Base-by-base conservation (phyloP, 2,329 filamentous ascomycete species). In the Colletotrichum euphorbiae region DNA sequence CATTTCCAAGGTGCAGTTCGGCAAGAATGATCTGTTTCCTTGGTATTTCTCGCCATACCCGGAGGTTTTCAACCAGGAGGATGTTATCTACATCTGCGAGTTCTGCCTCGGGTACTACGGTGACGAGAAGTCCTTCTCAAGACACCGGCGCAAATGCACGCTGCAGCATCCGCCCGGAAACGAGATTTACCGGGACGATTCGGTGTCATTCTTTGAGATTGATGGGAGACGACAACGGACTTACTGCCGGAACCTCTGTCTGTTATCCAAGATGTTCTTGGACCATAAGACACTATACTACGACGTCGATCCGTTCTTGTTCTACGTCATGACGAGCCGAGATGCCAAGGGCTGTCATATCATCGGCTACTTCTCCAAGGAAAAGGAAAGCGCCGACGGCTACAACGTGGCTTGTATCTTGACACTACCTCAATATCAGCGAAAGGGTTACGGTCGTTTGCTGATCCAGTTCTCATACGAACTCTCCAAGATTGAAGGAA, bases 41-140 rank as follows among this genome's bases (percentile, higher is more conserved):
- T 99, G 96, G 96, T 99, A 99, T 79, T 99, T 99, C 82, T 97
- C 94, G 5, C 96, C 96, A 0, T 99, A 99, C 75, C 96, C 96
- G 0, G 92, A 97, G 75, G 85, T 90, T 2, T 98, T 97, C 77
- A 91, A 91, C 21, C 92, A 96, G 73, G 92, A 91, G 73, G 96
- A 99, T 73, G 86, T 96, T 71, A 93, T 98, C 72, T 98, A 92
- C 81, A 95, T 99, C 74, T 98, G 97, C 86, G 97, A 99, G 78
- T 98, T 98, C 80, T 99, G 96, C 75, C 85, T 99, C 24, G 91
- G 89, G 72, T 99, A 99, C 80, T 98, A 93, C 75, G 93, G 91
- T 70, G 90, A 94, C 75, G 83, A 90, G 65, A 93, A 92, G 71
- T 90, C 93, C 4, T 99, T 98, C 74, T 85, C 87, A 56, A 89